Conservation (phyloP, 208 protist genomes). For the Wallacemonas sp. region DNA sequence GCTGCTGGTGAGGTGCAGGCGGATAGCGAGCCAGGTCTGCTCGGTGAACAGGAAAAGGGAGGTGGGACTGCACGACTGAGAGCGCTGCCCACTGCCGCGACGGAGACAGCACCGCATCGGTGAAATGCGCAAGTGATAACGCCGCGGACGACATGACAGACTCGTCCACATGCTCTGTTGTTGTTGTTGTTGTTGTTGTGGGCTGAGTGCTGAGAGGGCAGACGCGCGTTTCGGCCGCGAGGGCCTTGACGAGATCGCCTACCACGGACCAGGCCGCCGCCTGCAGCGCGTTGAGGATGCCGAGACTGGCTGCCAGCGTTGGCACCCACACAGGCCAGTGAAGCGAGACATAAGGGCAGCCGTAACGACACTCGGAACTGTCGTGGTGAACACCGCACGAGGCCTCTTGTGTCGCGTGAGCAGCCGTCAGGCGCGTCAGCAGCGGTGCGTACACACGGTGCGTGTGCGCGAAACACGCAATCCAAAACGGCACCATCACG, state of each 20-base stretch:
- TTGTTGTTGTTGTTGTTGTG: too few relatives aligned
- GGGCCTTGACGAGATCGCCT: slow-evolving; percentile 14
- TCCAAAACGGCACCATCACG: slow-evolving; percentile 25
- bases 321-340: slow-evolving; percentile 44
- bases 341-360: too few relatives aligned
- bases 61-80: not conserved
- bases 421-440: not conserved
- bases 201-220: not conserved
- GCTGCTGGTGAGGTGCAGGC: not conserved
- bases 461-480: slow-evolving; percentile 34
- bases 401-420: too few relatives aligned
- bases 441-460: slow-evolving; percentile 6
- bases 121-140: not conserved
- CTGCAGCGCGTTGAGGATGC: slow-evolving; percentile 27
- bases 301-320: slow-evolving; percentile 2
- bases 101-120: slow-evolving; percentile 3
- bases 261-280: slow-evolving; percentile 29
- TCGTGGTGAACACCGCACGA: too few relatives aligned
- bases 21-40: not conserved
- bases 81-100: not conserved
- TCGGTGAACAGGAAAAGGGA: not conserved
- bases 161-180: too few relatives aligned
- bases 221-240: not conserved
- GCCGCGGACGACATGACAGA: not conserved
- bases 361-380: too few relatives aligned